phyloP scores from a whole-genome alignment of 768 basidiomycete genomes.

The Mycena epipterygia region DNA sequence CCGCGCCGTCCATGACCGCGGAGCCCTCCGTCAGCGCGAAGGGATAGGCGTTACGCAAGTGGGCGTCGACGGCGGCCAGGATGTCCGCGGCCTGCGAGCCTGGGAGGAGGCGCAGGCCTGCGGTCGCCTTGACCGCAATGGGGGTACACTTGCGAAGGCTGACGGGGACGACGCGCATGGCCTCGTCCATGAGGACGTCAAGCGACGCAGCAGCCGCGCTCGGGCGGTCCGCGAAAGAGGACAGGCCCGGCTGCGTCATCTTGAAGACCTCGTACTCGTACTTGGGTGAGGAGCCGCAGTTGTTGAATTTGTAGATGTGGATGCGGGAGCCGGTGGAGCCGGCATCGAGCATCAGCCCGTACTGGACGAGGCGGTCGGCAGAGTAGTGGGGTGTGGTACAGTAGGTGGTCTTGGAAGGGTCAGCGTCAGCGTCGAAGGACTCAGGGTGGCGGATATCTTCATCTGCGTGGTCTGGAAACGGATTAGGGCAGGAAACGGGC shows the following conservation, averaged over 20 bases:
- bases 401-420: conserved; percentile 78
- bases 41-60: conserved; percentile 72
- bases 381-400: conserved; percentile 72
- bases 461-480: conserved; percentile 29
- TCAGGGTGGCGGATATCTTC: conserved; percentile 55
- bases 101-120: conserved; percentile 85
- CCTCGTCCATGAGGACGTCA: conserved; percentile 85
- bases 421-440: conserved; percentile 80
- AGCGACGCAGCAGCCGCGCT: conserved; percentile 82
- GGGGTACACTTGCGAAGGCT: conserved; percentile 82
- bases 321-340: conserved; percentile 91
- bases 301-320: neutral
- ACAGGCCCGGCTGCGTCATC: conserved; percentile 85
- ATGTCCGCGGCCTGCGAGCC: conserved; percentile 75
- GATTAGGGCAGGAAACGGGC: no score
- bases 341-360: conserved; percentile 97
- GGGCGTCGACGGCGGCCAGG: conserved; percentile 75
- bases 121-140: conserved; percentile 92
- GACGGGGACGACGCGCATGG: conserved; percentile 81
- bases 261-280: conserved; percentile 97
- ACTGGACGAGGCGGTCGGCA: conserved; percentile 79
- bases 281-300: conserved; percentile 66
- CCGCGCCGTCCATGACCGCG: conserved; percentile 93
- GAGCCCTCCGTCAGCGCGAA: conserved; percentile 70
- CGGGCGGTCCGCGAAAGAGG: conserved; percentile 69